Evolutionary conservation across 257 asterid species (phyloP), one percentile per base, ranked within the genome.

Genomic region (Forsythia suspensa): DNA sequence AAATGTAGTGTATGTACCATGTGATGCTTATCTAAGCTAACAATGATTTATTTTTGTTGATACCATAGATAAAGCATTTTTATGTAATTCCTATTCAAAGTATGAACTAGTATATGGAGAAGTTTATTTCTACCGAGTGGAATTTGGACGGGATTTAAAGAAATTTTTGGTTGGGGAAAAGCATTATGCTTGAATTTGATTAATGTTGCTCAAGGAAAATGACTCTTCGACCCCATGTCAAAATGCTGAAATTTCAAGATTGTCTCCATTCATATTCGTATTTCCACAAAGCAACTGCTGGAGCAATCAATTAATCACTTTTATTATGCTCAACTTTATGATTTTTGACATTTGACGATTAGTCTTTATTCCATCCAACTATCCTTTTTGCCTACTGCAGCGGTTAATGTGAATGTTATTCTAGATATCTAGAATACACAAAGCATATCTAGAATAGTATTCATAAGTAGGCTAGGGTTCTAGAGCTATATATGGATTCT

Each of bases 101-200:
- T 96, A 90, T 89, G 99, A 96, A 83, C 87, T 96, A 78, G 97
- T 94, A 44, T 92, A 97, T 68, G 98, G 99, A 71, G 97, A 91
- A 86, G 92, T 98, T 78, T 94, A 91, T 85, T 89, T 94, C 75
- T 97, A 97, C 76, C 98, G 92, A 86, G 90, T 90, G 10, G 99
- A 96, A 80, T 90, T 94, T 73, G 99, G 99, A 72, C 96, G 95
- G 78, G 97, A 97, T 72, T 88, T 96, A 90, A 96, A 96, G 95
- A 94, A 92, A 85, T 96, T 94, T 82, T 87, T 96, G 87, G 97
- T 97, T 75, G 98, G 92, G 81, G 99, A 96, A 83, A 96, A 96
- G 85, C 99, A 96, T 85, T 94, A 94, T 81, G 91, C 97, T 24
- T 84, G 99, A 96, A 83, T 96, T 96, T 85, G 98, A 96, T 83